A percentile compares a stretch with the other conserved stretches of the same genome.
These are phyloP conservation scores for Herpetomonas muscarum DNA, from an alignment of 208 protist genomes.

Conservation along the genomic window DNA sequence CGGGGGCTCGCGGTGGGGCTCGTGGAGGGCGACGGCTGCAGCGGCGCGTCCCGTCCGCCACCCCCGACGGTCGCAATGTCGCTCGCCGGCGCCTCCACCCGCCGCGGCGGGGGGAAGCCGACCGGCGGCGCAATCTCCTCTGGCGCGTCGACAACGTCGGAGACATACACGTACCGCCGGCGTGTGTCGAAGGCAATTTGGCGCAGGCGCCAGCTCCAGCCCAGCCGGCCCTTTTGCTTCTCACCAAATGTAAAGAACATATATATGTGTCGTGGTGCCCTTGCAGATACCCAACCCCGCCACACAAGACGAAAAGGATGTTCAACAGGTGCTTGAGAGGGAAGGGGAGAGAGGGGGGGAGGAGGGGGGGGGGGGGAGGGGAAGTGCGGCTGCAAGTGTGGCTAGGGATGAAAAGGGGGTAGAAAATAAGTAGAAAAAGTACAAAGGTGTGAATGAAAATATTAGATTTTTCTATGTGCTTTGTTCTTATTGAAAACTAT, in stretches of 20 bases:
- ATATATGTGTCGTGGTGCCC: too few species aligned
- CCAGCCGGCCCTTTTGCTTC: constrained; percentile 46
- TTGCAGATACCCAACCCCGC: too few species aligned
- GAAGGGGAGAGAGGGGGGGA: constrained; percentile 5
- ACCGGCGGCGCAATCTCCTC: background rate
- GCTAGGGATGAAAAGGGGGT: background rate
- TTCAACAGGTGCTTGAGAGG: too few species aligned
- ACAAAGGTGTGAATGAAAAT: background rate
- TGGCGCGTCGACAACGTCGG: constrained; percentile 1
- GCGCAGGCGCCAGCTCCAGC: constrained; percentile 57
- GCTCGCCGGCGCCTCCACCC: background rate
- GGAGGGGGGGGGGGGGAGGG: background rate
- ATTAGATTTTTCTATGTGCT: too few species aligned
- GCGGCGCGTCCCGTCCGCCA: too few species aligned
- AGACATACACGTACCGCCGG: constrained; percentile 28
- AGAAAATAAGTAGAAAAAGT: constrained; percentile 1
- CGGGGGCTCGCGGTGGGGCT: background rate
- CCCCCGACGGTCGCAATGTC: background rate
- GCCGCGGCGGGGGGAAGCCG: background rate
- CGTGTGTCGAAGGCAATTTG: constrained; percentile 55
- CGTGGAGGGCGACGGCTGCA: background rate
- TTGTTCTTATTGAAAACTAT: too few species aligned
- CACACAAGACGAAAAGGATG: too few species aligned
- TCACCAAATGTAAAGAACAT: constrained; percentile 68
- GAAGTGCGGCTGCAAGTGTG: background rate